Conservation (phyloP, 2,329 filamentous ascomycete species). For the Aspergillus sclerotialis region DNA sequence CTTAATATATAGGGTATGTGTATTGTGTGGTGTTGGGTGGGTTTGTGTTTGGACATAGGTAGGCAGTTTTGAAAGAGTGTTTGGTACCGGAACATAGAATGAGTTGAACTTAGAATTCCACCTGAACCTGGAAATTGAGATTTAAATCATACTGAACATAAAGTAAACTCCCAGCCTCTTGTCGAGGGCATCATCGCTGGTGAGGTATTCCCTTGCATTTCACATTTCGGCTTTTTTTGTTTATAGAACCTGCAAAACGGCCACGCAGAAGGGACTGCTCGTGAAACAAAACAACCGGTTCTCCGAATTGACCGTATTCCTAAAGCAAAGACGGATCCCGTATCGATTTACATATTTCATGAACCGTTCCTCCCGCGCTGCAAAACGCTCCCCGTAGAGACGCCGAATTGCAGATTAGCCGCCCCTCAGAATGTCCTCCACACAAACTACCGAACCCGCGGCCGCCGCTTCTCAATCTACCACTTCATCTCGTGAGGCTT, state of each 20-base stretch:
- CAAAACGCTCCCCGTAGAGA: conserved; percentile 17
- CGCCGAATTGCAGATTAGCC: conserved; percentile 29
- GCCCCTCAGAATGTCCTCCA: conserved; percentile 32
- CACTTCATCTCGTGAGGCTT: conserved; percentile 99
- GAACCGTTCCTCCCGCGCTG: conserved; percentile 26
- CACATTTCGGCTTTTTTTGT: conserved; percentile 26
- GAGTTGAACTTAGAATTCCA: conserved; percentile 17
- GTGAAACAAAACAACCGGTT: conserved; percentile 24
- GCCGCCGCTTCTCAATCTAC: conserved; percentile 53
- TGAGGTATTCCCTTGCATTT: conserved; percentile 29
- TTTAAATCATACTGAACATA: conserved; percentile 30
- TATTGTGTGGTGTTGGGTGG: neutral
- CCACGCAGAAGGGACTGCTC: conserved; percentile 22
- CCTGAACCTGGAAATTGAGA: conserved; percentile 26
- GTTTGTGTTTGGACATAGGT: neutral
- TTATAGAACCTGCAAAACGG: conserved; percentile 22
- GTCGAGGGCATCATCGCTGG: conserved; percentile 16
- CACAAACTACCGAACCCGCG: conserved; percentile 36
- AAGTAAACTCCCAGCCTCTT: conserved; percentile 20
- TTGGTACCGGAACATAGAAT: neutral
- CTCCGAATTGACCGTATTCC: conserved; percentile 28
- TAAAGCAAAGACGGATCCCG: conserved; percentile 30
- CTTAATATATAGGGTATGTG: neutral
- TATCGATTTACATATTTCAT: conserved; percentile 37
- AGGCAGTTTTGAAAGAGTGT: neutral